Evolutionary conservation across 306 rosid species (phyloP).

Genomic region (Begonia masoniana): DNA sequence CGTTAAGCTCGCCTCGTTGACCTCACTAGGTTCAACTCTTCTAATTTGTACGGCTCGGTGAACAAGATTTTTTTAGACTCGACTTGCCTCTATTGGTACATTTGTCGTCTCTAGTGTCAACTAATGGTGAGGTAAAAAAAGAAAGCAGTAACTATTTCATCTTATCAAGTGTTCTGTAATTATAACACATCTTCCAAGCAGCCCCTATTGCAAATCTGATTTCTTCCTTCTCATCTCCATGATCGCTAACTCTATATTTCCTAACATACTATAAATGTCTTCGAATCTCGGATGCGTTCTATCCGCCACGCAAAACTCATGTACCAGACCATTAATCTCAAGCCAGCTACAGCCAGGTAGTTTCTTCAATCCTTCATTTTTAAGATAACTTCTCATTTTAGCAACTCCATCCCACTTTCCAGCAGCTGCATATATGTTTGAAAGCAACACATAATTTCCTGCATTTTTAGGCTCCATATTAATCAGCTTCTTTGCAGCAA

Average conservation of each 20-base stretch:
- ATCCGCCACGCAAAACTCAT: conserved; percentile 69
- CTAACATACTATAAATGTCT: conserved; percentile 35
- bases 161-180: too few species aligned
- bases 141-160: too few species aligned
- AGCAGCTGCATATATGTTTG: conserved; percentile 73
- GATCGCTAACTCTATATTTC: conserved; percentile 42
- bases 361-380: conserved; percentile 56
- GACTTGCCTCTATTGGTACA: too few species aligned
- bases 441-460: conserved; percentile 61
- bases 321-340: conserved; percentile 42
- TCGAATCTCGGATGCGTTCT: conserved; percentile 43
- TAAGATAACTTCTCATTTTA: conserved; percentile 52
- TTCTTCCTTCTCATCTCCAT: conserved; percentile 16
- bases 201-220: not conserved
- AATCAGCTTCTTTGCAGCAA: conserved; percentile 65
- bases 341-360: conserved; percentile 70
- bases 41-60: too few species aligned
- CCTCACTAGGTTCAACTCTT: too few species aligned
- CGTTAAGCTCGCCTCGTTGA: too few species aligned
- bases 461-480: conserved; percentile 61
- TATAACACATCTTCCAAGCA: too few species aligned
- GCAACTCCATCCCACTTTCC: conserved; percentile 73
- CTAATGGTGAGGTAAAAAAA: too few species aligned
- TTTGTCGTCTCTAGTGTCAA: too few species aligned
- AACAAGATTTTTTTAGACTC: too few species aligned